Evolutionary conservation across 352 stramenopile genomes (phyloP).

Genomic region (Achlya hypogyna): DNA sequence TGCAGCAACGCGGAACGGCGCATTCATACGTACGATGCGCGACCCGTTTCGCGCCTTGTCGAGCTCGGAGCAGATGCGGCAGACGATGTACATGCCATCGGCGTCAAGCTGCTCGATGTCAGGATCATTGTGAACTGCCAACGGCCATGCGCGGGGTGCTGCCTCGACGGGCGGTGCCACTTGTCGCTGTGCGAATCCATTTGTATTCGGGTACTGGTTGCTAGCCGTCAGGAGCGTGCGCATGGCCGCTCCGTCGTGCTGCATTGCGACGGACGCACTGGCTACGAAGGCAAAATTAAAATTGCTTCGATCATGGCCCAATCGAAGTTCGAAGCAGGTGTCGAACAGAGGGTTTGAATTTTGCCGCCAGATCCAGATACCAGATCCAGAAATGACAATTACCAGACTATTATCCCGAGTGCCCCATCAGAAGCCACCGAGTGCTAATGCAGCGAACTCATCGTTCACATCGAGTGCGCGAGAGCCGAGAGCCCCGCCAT

Average conservation of each 20-base stretch:
- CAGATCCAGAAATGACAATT: neutral
- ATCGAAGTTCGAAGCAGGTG: neutral
- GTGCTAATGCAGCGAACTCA: no score
- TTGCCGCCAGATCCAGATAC: neutral
- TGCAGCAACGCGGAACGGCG: neutral
- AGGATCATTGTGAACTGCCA: conserved; percentile 3
- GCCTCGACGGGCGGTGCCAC: neutral
- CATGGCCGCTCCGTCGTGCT: neutral
- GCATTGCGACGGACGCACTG: conserved; percentile 4
- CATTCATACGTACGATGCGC: conserved; percentile 15
- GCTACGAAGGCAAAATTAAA: neutral
- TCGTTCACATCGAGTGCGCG: neutral
- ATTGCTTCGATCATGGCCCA: neutral
- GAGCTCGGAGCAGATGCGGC: conserved; percentile 16
- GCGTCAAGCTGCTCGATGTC: conserved; percentile 17
- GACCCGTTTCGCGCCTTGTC: conserved; percentile 14
- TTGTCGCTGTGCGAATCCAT: neutral
- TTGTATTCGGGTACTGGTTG: neutral
- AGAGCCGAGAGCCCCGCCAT: neutral
- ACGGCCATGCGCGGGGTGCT: conserved; percentile 2
- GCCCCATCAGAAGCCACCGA: no score
- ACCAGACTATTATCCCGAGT: no score
- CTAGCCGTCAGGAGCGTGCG: neutral
- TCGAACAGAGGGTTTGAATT: no score
- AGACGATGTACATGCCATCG: conserved; percentile 17